Evolutionary conservation across 208 protist genomes (phyloP).

Genomic region (Borovskyia barvae): DNA sequence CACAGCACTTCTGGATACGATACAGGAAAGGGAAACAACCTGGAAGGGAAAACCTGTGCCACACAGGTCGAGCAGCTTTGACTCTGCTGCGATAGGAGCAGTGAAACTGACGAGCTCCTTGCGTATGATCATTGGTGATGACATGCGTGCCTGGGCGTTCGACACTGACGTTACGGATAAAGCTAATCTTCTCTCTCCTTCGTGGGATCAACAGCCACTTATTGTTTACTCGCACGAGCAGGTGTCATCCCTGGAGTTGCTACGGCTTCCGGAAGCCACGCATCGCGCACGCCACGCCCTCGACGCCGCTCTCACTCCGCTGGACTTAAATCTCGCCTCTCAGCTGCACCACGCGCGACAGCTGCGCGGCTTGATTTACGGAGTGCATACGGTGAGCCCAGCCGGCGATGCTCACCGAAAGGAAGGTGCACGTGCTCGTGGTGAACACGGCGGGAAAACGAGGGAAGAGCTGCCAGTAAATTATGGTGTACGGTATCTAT

Average conservation of each 20-base stretch:
- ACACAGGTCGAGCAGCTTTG: background rate
- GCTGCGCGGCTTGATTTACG: slow-evolving; percentile 23
- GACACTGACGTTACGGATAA: no score
- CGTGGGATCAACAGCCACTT: no score
- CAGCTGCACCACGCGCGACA: slow-evolving; percentile 33
- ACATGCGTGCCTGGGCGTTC: slow-evolving; percentile 23
- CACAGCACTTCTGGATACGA: background rate
- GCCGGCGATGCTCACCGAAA: background rate
- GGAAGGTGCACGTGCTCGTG: no score
- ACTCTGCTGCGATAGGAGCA: background rate
- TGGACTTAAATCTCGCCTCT: slow-evolving; percentile 31
- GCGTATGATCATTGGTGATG: slow-evolving; percentile 22
- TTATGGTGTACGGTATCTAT: no score
- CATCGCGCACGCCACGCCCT: slow-evolving; percentile 12
- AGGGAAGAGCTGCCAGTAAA: no score
- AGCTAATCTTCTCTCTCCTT: no score
- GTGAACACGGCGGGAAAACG: no score
- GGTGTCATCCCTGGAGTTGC: background rate
- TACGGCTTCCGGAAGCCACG: background rate
- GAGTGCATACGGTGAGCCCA: background rate
- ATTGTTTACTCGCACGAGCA: slow-evolving; percentile 1
- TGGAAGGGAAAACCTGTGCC: background rate
- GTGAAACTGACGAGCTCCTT: slow-evolving; percentile 5
- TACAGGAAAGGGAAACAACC: background rate
- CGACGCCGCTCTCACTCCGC: slow-evolving; percentile 17